Base-by-base conservation (phyloP, 371 early-diverging fungal species). In the Mortierella sp. region DNA sequence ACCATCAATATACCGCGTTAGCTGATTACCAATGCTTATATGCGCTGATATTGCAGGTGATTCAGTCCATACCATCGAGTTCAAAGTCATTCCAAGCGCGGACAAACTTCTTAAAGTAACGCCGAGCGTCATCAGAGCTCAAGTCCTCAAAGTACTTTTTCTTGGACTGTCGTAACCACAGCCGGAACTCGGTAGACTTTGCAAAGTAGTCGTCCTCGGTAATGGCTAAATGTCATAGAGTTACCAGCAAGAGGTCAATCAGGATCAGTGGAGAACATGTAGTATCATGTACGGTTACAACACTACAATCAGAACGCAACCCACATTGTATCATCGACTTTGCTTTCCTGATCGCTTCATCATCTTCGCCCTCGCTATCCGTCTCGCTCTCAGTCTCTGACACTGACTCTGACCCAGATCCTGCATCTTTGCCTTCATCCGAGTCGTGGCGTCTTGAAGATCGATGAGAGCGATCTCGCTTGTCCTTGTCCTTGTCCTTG, bases 81-180 rank as follows among this genome's bases (percentile, higher is more conserved):
- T 85, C 84, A 47, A 80, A 79, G 17, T 82, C 62, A 67, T 94
- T 92, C 94, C 94, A 94, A 24, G 82, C 85, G 45, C 82, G 84
- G 54, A 91, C 91, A 80, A 94, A 94, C 31, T 92, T 94, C 28
- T 74, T 85, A 81, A 95, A 96, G 54, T 92, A 91, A 49, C 80
- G 66, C 10, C 90, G 84, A 1, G 92, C 79, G 22, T 92, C 89
- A 37, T 87, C 85, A 2, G 91, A 83, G 8, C 78, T 71, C 55
- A 96, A 63, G 43, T 94, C 94, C 57, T 88, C 88, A 79, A 95
- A 89, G 67, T 88, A 93, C 61, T 83, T 81, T 53, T 84, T 82
- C 72, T 92, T 92, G 37, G 86, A 67, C 60, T 92, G 89, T 29
- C 81, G 84, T 34, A 96, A 81, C 96, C 96, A 96, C 16, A 92